These are phyloP conservation scores for Tieghemostelium lacteum DNA, from an alignment of 78 protist species.

Conservation along the genomic window DNA sequence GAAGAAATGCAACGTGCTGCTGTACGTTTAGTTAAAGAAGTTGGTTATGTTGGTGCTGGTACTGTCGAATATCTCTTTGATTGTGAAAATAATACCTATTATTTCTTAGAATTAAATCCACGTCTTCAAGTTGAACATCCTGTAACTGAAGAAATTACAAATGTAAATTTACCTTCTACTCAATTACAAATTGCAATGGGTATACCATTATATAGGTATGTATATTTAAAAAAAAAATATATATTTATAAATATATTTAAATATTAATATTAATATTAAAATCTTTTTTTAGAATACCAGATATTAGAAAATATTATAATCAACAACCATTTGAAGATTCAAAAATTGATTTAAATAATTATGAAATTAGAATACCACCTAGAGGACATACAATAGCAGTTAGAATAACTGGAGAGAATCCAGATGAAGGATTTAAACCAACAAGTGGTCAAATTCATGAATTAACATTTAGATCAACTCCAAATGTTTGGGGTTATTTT, in stretches of 20 bases:
- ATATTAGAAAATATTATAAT: slow-evolving; percentile 89
- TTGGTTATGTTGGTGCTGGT: slow-evolving; percentile 95
- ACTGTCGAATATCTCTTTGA: slow-evolving; percentile 94
- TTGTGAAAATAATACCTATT: slow-evolving; percentile 61
- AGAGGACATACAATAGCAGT: slow-evolving; percentile 95
- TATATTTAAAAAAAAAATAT: not conserved
- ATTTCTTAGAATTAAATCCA: slow-evolving; percentile 94
- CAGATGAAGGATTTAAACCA: slow-evolving; percentile 97
- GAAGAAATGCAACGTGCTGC: slow-evolving; percentile 91
- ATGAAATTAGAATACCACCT: slow-evolving; percentile 24
- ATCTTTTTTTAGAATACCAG: slow-evolving; percentile 85
- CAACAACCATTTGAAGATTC: slow-evolving; percentile 3
- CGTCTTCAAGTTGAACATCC: slow-evolving; percentile 97
- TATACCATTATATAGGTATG: slow-evolving; percentile 88
- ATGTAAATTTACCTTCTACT: slow-evolving; percentile 94
- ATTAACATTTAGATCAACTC: slow-evolving; percentile 91
- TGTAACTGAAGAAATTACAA: slow-evolving; percentile 92
- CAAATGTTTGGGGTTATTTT: slow-evolving; percentile 98
- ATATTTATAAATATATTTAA: not conserved
- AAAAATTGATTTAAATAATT: slow-evolving; percentile 80
- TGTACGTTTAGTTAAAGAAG: slow-evolving; percentile 90
- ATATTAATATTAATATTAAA: not conserved
- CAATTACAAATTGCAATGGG: slow-evolving; percentile 98
- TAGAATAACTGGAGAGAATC: slow-evolving; percentile 99
- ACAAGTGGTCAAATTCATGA: slow-evolving; percentile 90